Evolutionary conservation across 805 yeast species (phyloP).

Genomic region (Candida palmyrensis): DNA sequence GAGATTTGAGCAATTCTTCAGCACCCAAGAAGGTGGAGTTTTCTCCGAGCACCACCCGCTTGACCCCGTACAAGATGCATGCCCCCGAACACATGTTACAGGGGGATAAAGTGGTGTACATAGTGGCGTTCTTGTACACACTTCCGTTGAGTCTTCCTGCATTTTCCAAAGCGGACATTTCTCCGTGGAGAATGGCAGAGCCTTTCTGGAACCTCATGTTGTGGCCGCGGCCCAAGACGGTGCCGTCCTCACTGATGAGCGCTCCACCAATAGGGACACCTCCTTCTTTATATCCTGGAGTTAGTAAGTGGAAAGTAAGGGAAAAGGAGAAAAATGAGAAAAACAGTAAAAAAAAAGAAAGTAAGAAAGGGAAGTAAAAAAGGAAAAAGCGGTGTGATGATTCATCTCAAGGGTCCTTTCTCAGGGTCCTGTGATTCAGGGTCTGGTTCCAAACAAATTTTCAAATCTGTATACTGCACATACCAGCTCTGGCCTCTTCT

Average conservation of each 20-base stretch:
- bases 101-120: slow-evolving; percentile 90
- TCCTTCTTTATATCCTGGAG: slow-evolving; percentile 66
- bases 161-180: slow-evolving; percentile 80
- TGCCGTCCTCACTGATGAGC: slow-evolving; percentile 68
- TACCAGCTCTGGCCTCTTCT: slow-evolving; percentile 64
- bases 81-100: slow-evolving; percentile 97
- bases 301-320: slow-evolving; percentile 2
- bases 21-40: slow-evolving; percentile 80
- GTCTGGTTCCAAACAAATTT: no score
- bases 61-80: slow-evolving; percentile 79
- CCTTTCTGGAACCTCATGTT: slow-evolving; percentile 83
- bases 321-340: background rate
- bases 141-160: slow-evolving; percentile 85
- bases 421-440: background rate
- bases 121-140: slow-evolving; percentile 77
- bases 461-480: slow-evolving; percentile 11
- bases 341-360: slow-evolving; percentile 1
- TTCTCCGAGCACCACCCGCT: slow-evolving; percentile 86
- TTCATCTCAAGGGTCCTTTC: background rate
- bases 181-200: slow-evolving; percentile 88
- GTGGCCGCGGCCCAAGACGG: slow-evolving; percentile 82
- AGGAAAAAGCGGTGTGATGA: slow-evolving; percentile 1
- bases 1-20: slow-evolving; percentile 60
- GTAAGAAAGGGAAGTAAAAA: background rate
- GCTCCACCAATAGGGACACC: slow-evolving; percentile 90